phyloP scores from a whole-genome alignment of 352 stramenopile genomes.

The Globisporangium polare region DNA sequence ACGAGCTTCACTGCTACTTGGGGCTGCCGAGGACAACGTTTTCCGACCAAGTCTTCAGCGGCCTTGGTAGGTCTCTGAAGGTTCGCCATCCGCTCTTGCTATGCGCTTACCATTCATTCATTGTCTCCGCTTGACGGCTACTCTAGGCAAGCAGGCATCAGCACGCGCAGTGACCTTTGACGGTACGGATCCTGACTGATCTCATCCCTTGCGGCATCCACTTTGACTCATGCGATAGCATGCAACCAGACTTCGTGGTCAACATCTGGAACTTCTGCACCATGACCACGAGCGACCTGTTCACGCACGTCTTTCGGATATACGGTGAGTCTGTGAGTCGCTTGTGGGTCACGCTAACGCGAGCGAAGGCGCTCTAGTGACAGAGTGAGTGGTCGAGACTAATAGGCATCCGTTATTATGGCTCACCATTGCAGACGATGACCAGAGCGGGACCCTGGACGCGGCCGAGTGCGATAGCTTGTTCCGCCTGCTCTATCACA shows the following conservation, averaged over 20 bases:
- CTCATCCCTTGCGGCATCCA: not conserved
- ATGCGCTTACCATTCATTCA: no score
- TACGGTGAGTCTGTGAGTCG: slow-evolving; percentile 25
- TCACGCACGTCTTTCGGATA: slow-evolving; percentile 39
- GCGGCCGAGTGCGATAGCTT: slow-evolving; percentile 45
- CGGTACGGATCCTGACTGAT: slow-evolving; percentile 9
- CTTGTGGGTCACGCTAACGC: no score
- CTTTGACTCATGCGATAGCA: not conserved
- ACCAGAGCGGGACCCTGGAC: slow-evolving; percentile 40
- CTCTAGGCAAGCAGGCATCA: slow-evolving; percentile 35
- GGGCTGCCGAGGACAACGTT: slow-evolving; percentile 32
- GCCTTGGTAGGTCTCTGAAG: slow-evolving; percentile 25
- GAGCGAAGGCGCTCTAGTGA: no score
- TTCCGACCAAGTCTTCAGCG: slow-evolving; percentile 55
- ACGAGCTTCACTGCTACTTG: slow-evolving; percentile 46
- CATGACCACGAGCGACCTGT: slow-evolving; percentile 35
- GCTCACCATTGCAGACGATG: slow-evolving; percentile 27
- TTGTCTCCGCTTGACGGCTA: not conserved
- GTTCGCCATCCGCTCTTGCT: not conserved
- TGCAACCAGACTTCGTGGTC: slow-evolving; percentile 39
- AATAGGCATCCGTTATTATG: not conserved
- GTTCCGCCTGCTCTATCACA: slow-evolving; percentile 49
- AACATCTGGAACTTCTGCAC: slow-evolving; percentile 66
- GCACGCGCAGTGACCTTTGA: slow-evolving; percentile 41
- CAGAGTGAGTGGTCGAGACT: not conserved